Evolutionary conservation across 345 rosid genomes (phyloP).

Genomic region (Eucalyptus pauciflora): DNA sequence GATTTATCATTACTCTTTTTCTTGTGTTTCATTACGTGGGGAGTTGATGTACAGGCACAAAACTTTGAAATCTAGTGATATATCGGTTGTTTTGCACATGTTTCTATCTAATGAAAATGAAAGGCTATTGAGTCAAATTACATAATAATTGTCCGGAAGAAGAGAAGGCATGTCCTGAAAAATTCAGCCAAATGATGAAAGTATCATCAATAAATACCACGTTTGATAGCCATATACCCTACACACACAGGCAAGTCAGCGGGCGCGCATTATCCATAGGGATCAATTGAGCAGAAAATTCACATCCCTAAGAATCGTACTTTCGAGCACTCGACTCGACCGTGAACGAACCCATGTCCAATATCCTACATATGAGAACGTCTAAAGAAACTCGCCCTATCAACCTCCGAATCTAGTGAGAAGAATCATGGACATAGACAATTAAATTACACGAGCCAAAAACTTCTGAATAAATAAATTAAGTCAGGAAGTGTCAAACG

Average conservation of each 20-base stretch:
- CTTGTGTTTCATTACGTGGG: no score
- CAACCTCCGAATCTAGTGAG: neutral
- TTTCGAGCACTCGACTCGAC: neutral
- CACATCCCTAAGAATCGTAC: neutral
- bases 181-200: neutral
- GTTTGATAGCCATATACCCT: no score
- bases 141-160: neutral
- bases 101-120: neutral
- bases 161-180: neutral
- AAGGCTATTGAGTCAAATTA: neutral
- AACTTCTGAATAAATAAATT: neutral
- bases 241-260: neutral
- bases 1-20: fast-evolving
- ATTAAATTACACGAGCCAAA: neutral
- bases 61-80: neutral
- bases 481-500: neutral
- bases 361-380: neutral
- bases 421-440: neutral
- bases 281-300: neutral
- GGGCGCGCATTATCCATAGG: fast-evolving
- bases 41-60: neutral
- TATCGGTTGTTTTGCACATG: neutral
- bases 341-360: neutral
- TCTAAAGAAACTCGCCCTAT: neutral
- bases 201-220: neutral